Evolutionary conservation across 169 alveolate genomes (phyloP), one percentile per base, ranked within the genome.

Genomic region (Cryptosporidium sp.): DNA sequence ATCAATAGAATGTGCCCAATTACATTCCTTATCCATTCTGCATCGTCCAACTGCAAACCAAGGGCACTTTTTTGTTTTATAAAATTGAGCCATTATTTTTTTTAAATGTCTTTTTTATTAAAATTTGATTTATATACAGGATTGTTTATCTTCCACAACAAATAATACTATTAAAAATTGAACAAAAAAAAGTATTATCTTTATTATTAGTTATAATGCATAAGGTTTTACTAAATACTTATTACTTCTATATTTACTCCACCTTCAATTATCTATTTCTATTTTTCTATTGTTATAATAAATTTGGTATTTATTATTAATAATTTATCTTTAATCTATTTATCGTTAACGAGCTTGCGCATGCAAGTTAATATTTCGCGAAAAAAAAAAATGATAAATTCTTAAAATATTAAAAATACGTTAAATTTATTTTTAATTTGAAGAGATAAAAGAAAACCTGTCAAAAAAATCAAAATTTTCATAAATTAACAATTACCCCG

Each of bases 11-110:
- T 80, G 89, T 62, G 89, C 89, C 89, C 89, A 80, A 58, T 80
- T 80, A 45, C 89, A 80, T 21, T 80, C 89, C 29, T 80, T 80
- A 65, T 80, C 89, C 89, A 80, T 80, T 65, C 89, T 80, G 9
- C 89, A 80, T 60, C 89, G 75, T 42, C 89, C 89, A 37, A 80
- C 89, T 37, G 89, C 89, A 62, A 62, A 80, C 89, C 89, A 80
- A 31, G 89, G 89, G 65, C 89, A 80, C 44, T 67, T 80, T 48
- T 80, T 80, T 23, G 89, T 80, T 48, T 80, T 80, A 80, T 80
- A 80, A 39, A 80, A 80, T 45, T 80, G 89, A 44, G 89, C 80
- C 89, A 80, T 80, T 37, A 31, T 37, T 31, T 33, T 65, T 65
- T 65, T 31, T 31, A 31, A 18, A 65, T 65, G 18, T 33, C 37